Conservation (phyloP, 441 rosid genomes). For the Croton setiger region DNA sequence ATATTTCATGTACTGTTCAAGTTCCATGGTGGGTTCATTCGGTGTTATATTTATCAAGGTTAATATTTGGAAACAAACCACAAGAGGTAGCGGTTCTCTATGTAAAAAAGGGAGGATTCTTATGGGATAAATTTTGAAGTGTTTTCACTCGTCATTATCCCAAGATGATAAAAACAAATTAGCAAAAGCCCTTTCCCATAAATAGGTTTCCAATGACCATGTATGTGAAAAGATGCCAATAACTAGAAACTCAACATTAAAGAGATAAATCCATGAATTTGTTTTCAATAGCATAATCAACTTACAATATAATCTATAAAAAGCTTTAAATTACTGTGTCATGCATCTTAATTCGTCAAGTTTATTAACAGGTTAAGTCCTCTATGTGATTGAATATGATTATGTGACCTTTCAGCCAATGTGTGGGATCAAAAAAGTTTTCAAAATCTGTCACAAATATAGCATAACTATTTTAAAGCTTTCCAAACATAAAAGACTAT, state of each 20-base stretch:
- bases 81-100: neutral
- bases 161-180: neutral
- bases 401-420: neutral
- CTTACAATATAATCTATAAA: neutral
- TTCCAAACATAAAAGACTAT: neutral
- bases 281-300: neutral
- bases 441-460: neutral
- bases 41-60: neutral
- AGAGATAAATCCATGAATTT: neutral
- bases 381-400: neutral
- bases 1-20: neutral
- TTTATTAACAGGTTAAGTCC: neutral
- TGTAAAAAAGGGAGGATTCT: neutral
- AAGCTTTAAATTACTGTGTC: neutral
- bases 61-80: slow-evolving; percentile 5
- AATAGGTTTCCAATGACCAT: neutral
- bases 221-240: slow-evolving; percentile 2
- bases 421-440: neutral
- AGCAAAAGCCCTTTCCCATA: neutral
- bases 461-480: neutral
- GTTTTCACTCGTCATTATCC: neutral
- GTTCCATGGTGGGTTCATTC: neutral
- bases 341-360: neutral
- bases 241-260: neutral
- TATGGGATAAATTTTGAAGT: neutral